Base-by-base conservation (phyloP, 257 asterid species). In the Avicennia marina region DNA sequence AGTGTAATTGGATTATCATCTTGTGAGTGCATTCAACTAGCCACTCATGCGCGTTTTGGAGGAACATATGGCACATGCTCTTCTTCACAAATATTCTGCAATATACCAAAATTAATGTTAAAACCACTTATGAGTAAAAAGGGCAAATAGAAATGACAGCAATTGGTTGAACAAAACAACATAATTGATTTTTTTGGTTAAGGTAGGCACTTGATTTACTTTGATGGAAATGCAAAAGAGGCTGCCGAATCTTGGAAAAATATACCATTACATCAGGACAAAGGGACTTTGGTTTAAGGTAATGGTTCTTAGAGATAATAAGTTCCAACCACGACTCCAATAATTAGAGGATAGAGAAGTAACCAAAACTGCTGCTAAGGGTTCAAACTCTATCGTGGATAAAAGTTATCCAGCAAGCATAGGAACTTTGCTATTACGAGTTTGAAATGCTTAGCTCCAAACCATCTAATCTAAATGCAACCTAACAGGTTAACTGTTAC, bases 51-150 rank as follows among this genome's bases (percentile, higher is more conserved):
- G 15, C 87, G 88, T 43, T 84, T 90, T 10, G 97, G 97, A 21
- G 86, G 85, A 58, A 78, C 75, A 43, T 90, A 86, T 1, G 94
- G 78, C 45, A 77, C 79, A 0, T 56, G 83, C 72, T 80, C 88
- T 22, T 86, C 95, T 76, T 84, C 93, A 55, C 95, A 86, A 7
- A 84, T 68, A 63, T 74, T 74, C 97, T 86, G 94, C 94, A 72
- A 15, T 29, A 46, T 34, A 11, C 12, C 1, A 19, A 31, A 44
- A 42, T 11, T 39, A 26, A 9, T 4, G 55, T 46, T 49, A 55
- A 33, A 60, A 33, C 7, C 36, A 33, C 32, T 22, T 22, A 16
- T 3, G 19, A 46, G 6, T 18, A 3, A 1, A 58, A 25, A 21
- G n/a, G 13, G 43, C 19, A 46, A 36, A 6, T 19, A 11, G 4